Base-by-base conservation (phyloP, 2,329 filamentous ascomycete species). In the Byssochlamys sp. region DNA sequence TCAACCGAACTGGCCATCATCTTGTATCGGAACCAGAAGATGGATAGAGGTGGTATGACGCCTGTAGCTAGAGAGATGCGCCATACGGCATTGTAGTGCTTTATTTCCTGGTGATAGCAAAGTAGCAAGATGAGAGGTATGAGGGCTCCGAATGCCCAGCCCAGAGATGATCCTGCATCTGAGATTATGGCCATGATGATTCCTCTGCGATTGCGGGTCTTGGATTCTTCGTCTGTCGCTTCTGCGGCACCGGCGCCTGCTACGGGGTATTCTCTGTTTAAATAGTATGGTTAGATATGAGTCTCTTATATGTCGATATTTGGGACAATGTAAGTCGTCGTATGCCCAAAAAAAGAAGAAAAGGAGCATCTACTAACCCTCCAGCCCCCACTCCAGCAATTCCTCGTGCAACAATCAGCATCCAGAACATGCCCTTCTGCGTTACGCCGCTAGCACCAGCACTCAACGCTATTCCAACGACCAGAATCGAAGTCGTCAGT, bases 101-200 rank as follows among this genome's bases (percentile, higher is more conserved):
- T 69, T 19, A 75, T 72, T 29, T 73, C 61, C 61, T 80, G 71
- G 12, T 76, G 68, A 4, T 80, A 77, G 60, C 78, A 80, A 0
- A 81, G 73, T 1, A 82, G 71, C 2, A 83, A 64, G 0, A 83
- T 71, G 7, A 83, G 66, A 1, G 80, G 78, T 0, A 81, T 75
- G 0, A 81, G 65, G 0, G 77, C 77, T 4, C 73, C 77, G 64
- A 76, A 80, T 3, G 80, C 76, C 60, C 80, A 82, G 0, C 80
- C 80, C 9, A 83, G 66, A 1, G 75, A 77, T 1, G 75, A 71
- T 0, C 80, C 78, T 4, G 83, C 67, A 61, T 82, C 77, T 1
- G 77, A 75, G 11, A 81, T 72, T 72, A 83, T 76, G n/a, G 80
- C 80, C 57, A 84, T 81, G 65, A 83, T 78, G 67, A 82, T 81